Evolutionary conservation across 2,329 filamentous ascomycete genomes (phyloP), one percentile per base, ranked within the genome.

Genomic region (Claviceps sp.): DNA sequence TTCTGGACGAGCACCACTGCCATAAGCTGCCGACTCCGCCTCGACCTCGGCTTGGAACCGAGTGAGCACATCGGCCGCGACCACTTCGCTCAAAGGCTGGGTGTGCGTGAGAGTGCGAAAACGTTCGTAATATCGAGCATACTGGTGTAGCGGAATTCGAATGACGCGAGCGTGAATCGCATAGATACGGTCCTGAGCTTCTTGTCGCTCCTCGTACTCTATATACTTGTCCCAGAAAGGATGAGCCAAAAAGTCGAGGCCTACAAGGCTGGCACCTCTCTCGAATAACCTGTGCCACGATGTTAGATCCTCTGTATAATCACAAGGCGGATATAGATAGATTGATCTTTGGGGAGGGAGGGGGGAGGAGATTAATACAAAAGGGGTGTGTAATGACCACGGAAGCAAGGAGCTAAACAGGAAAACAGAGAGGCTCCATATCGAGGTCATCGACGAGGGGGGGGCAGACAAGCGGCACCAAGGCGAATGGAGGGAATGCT

Each of bases 211-310:
- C 66, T 97, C 93, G 62, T 94, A 97, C 65, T 97, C 93, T 57
- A 98, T 81, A 64, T 95, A 98, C 70, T 95, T 97, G 68, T 98
- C 93, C 93, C 93, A 98, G 71, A 98, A 96, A 1, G 89, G 89
- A 65, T 96, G 89, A 2, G 90, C 85, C 34, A 95, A 76, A 64
- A 95, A 98, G 69, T 98, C 93, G 17, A 97, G 77, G 16, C 93
- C 93, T 42, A 95, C 89, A 61, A 80, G 84, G 34, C 78, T 78
- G 30, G 89, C 87, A 56, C 86, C 93, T 58, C 93, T 87, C 66
- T 98, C 91, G 64, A 97, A 97, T 8, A 97, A 78, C 60, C 93
- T 98, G 65, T 42, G 48, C n/a, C 13, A 16, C n/a, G 22, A 48
- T 46, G 62, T 69, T 58, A 69, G 67, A 55, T 51, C 26, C 47